These are phyloP conservation scores for Cylindrotheca fusiformis DNA, from an alignment of 108 stramenopile species.

Conservation along the genomic window DNA sequence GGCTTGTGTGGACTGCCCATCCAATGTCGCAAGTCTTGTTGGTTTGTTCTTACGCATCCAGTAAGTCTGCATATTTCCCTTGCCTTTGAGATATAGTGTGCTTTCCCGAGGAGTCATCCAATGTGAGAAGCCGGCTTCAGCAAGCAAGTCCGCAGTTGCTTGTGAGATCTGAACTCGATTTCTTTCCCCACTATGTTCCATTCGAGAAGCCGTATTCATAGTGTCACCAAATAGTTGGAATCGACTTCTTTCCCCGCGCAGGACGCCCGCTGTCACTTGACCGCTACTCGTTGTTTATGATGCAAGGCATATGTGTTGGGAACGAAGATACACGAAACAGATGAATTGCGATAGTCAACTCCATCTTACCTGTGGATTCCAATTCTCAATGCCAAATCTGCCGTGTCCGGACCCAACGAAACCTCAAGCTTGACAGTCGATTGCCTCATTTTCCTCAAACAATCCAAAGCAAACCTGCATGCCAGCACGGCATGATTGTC, in stretches of 20 bases:
- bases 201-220: constrained; percentile 4
- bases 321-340: background rate
- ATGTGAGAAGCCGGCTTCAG: background rate
- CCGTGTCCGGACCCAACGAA: constrained; percentile 8
- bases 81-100: background rate
- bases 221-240: constrained; percentile 57
- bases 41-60: background rate
- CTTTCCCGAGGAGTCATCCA: background rate
- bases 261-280: constrained; percentile 37
- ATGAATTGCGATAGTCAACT: background rate
- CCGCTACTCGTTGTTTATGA: constrained; percentile 32
- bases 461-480: constrained; percentile 1
- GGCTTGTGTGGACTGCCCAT: too few species aligned
- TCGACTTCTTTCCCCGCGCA: constrained; percentile 25
- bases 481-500: constrained; percentile 2
- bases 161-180: constrained; percentile 8
- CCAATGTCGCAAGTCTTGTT: too few species aligned
- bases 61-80: background rate
- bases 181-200: constrained; percentile 3
- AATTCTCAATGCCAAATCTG: constrained; percentile 8
- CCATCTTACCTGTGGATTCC: constrained; percentile 5
- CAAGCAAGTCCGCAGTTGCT: constrained; percentile 18
- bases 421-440: background rate
- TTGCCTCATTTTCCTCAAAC: constrained; percentile 2
- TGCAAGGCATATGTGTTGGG: too few species aligned